Conservation (phyloP, 1,139 yeast genomes). For the Taiozyma sp. region DNA sequence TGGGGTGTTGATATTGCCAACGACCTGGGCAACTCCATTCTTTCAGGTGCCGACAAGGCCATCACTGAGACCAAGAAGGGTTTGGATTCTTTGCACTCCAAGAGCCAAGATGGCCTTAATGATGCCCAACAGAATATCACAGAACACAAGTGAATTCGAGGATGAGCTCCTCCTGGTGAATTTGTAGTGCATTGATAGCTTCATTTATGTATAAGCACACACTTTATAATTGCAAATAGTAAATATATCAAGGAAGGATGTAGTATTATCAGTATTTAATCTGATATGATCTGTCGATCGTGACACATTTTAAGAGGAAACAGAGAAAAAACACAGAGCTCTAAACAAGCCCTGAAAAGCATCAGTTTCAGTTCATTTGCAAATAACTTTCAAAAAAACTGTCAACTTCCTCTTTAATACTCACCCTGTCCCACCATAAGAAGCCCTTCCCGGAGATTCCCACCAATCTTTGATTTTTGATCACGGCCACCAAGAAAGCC, state of each 20-base stretch:
- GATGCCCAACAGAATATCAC: slow-evolving; percentile 25
- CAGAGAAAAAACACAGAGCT: too few relatives aligned
- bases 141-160: slow-evolving; percentile 18
- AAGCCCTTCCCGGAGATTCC: neutral
- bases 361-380: too few relatives aligned
- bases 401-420: too few relatives aligned
- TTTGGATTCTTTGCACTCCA: slow-evolving; percentile 23
- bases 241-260: neutral
- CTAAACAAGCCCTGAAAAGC: too few relatives aligned
- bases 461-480: neutral
- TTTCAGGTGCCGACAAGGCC: slow-evolving; percentile 26
- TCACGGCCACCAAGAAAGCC: neutral
- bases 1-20: slow-evolving; percentile 18
- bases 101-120: slow-evolving; percentile 26
- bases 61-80: slow-evolving; percentile 26
- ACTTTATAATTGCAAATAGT: neutral
- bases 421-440: neutral
- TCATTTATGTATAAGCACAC: neutral
- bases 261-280: neutral
- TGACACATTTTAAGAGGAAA: too few relatives aligned
- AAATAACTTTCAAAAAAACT: too few relatives aligned
- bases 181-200: neutral
- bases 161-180: neutral
- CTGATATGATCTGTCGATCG: too few relatives aligned
- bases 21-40: slow-evolving; percentile 22